These are phyloP conservation scores for Reutealis trisperma DNA, from an alignment of 345 rosid genomes.

Conservation along the genomic window DNA sequence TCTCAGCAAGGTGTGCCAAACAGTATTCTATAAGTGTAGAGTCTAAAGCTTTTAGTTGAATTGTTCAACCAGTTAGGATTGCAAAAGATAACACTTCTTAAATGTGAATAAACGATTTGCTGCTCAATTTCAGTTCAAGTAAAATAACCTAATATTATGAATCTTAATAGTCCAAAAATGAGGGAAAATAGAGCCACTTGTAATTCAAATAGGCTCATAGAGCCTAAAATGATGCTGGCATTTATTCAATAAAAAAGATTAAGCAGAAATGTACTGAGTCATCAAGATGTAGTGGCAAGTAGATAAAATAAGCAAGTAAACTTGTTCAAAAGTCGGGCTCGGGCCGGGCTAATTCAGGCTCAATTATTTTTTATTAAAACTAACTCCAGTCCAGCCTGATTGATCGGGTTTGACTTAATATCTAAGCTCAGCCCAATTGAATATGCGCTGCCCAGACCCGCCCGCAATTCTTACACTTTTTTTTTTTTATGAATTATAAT, in stretches of 20 bases:
- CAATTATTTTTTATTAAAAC: too few relatives aligned
- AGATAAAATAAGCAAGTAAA: not conserved
- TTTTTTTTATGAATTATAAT: too few relatives aligned
- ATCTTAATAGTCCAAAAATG: not conserved
- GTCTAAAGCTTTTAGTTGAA: not conserved
- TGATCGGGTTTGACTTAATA: too few relatives aligned
- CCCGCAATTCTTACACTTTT: too few relatives aligned
- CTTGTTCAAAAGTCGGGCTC: too few relatives aligned
- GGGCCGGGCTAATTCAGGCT: too few relatives aligned
- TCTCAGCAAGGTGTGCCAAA: slow-evolving; percentile 58
- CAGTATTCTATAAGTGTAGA: slow-evolving; percentile 16
- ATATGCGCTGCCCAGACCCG: too few relatives aligned
- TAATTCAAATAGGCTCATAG: not conserved
- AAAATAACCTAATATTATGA: not conserved
- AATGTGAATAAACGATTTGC: not conserved
- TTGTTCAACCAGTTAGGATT: not conserved
- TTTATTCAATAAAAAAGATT: not conserved
- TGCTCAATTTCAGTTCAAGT: not conserved
- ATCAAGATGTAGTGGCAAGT: not conserved
- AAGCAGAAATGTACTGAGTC: not conserved
- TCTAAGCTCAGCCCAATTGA: too few relatives aligned
- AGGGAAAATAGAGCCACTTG: not conserved
- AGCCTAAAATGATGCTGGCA: not conserved
- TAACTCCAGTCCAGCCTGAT: too few relatives aligned
- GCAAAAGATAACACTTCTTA: not conserved